Conservation (phyloP, 2,329 filamentous ascomycete genomes). For the Malbranchea cinnamomea region DNA sequence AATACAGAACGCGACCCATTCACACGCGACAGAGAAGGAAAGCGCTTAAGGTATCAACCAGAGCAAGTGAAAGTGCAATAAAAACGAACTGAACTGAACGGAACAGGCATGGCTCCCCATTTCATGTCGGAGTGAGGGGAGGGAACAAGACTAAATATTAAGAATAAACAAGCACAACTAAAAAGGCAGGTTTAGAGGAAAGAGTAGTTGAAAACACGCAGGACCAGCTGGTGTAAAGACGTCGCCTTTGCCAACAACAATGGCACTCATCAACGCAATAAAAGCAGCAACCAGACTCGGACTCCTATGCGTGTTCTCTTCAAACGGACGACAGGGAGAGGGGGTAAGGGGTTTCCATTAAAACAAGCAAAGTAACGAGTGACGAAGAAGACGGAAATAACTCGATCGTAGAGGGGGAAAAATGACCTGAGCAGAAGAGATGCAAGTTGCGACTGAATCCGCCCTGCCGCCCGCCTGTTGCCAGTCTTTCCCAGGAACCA, state of each 20-base stretch:
- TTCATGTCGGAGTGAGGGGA: neutral
- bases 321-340: constrained; percentile 3
- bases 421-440: neutral
- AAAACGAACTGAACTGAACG: constrained; percentile 1
- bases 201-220: constrained; percentile 24
- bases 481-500: constrained; percentile 19
- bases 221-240: constrained; percentile 32
- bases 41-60: constrained; percentile 2
- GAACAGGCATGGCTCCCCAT: too few species aligned
- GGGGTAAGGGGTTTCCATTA: too few species aligned
- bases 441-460: constrained; percentile 11
- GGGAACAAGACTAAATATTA: neutral
- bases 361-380: too few species aligned
- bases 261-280: constrained; percentile 23
- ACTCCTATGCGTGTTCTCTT: constrained; percentile 27
- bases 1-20: too few species aligned
- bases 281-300: constrained; percentile 26
- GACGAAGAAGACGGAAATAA: constrained; percentile 1
- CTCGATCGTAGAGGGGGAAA: constrained; percentile 1
- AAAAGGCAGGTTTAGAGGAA: constrained; percentile 5
- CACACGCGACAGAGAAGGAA: neutral
- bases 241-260: constrained; percentile 21
- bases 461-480: constrained; percentile 22
- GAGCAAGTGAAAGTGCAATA: too few species aligned
- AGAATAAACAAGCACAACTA: constrained; percentile 1